Base-by-base conservation (phyloP, 1,284 basidiomycete genomes). In the Omphalotus olearius region DNA sequence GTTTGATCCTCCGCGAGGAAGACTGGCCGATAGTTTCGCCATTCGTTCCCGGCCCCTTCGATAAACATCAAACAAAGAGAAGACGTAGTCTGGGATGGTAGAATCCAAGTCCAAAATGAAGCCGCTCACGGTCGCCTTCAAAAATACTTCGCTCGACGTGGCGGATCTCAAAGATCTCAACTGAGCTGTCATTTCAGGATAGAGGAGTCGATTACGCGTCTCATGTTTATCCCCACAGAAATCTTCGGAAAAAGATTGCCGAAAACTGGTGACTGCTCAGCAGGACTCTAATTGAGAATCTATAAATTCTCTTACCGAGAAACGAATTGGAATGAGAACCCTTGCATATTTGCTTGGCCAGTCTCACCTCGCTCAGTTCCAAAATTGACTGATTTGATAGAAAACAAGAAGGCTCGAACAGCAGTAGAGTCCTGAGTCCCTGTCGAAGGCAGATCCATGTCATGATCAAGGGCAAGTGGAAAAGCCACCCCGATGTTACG, bases 51-150 rank as follows among this genome's bases (percentile, higher is more conserved):
- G 88, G 16, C 93, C 93, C 62, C 82, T 80, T 45, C 80, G 80
- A 68, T 94, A 96, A 25, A 96, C 89, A 57, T 93, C 90, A 36
- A 92, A 75, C 13, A 96, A 70, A 23, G 88, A 84, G 64, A 88
- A 91, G 4, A 93, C 70, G 58, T 85, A 88, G 56, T 85, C 83
- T 2, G 90, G 82, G 48, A 96, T 86, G 23, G 80, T 79, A 0
- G 93, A 87, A 60, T 94, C 91, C 14, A 97, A 73, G 56, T 93
- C 86, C 33, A 96, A 73, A 49, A 91, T 78, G 66, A 96, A 95
- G 23, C 93, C 93, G 57, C 83, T 91, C 53, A 96, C 89, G 45
- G 79, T 79, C 3, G 89, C 90, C 47, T 76, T 74, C 44, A 92
- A 74, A 64, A 78, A 81, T 26, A 92, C 66, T 47, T 80, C 78